These are phyloP conservation scores for Fusarium sp. DNA, from an alignment of 2,329 filamentous ascomycete species.

Conservation along the genomic window DNA sequence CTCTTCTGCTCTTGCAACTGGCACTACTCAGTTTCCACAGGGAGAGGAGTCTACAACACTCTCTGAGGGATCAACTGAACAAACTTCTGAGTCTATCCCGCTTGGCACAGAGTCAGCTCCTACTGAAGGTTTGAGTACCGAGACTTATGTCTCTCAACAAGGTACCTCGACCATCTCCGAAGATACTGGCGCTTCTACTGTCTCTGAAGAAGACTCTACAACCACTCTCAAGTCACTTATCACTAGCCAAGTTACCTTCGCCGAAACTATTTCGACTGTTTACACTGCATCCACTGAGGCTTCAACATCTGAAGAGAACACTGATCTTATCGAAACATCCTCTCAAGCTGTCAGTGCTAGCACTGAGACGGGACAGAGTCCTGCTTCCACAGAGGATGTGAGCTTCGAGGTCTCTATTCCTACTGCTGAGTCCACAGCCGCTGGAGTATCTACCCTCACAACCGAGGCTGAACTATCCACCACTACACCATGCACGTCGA, in stretches of 20 bases:
- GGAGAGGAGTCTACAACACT: neutral
- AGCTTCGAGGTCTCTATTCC: neutral
- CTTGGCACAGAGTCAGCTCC: neutral
- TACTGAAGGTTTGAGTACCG: neutral
- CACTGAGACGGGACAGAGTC: slow-evolving; percentile 11
- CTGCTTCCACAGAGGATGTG: neutral
- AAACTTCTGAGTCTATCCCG: neutral
- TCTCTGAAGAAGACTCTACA: neutral
- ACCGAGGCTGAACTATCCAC: neutral
- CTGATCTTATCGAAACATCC: neutral
- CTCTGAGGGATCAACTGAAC: neutral
- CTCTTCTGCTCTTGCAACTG: slow-evolving; percentile 32
- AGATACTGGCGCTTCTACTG: neutral
- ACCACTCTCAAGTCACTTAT: slow-evolving; percentile 19
- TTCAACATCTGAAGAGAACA: neutral
- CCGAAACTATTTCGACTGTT: slow-evolving; percentile 8
- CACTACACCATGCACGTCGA: slow-evolving; percentile 20
- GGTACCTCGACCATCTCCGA: slow-evolving; percentile 1
- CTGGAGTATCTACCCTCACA: neutral
- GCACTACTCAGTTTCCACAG: slow-evolving; percentile 7
- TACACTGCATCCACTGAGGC: neutral
- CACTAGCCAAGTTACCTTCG: slow-evolving; percentile 22
- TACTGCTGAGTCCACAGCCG: neutral
- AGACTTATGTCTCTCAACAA: slow-evolving; percentile 5
- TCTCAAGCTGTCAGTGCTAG: neutral